Evolutionary conservation across 257 asterid genomes (phyloP).

Genomic region (Jacaranda copaia): DNA sequence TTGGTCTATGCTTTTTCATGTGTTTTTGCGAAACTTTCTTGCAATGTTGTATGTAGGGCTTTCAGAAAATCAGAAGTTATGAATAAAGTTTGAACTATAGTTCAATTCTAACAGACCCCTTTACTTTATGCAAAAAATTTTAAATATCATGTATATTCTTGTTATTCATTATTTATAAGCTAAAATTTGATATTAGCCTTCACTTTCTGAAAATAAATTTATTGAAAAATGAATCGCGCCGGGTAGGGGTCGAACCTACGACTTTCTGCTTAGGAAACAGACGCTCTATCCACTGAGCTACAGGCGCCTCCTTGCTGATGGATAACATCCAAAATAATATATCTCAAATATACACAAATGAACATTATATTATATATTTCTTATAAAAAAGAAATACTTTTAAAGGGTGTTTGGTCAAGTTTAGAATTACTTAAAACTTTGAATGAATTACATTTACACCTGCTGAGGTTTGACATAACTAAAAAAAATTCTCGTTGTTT

Average conservation of each 20-base stretch:
- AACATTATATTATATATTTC: no score
- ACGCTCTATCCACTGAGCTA: slow-evolving; percentile 99
- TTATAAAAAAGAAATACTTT: no score
- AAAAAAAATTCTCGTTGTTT: no score
- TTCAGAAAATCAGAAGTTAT: background rate
- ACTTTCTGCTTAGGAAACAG: slow-evolving; percentile 98
- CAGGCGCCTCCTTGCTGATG: slow-evolving; percentile 57
- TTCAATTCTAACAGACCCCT: background rate
- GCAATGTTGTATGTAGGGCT: background rate
- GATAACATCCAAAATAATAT: background rate
- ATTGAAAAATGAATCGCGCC: slow-evolving; percentile 54
- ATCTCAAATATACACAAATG: no score
- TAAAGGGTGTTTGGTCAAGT: no score
- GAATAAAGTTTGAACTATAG: slow-evolving; percentile 12
- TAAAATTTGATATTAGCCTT: background rate
- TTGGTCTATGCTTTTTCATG: background rate
- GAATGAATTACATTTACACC: no score
- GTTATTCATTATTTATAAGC: background rate
- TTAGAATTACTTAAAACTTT: no score
- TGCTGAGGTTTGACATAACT: no score
- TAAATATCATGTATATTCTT: background rate
- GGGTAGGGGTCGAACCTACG: slow-evolving; percentile 98
- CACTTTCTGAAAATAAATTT: no score
- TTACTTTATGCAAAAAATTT: background rate
- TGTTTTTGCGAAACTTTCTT: background rate